These are phyloP conservation scores for Penicillium crystallinum DNA, from an alignment of 495 filamentous ascomycete genomes.

Conservation along the genomic window DNA sequence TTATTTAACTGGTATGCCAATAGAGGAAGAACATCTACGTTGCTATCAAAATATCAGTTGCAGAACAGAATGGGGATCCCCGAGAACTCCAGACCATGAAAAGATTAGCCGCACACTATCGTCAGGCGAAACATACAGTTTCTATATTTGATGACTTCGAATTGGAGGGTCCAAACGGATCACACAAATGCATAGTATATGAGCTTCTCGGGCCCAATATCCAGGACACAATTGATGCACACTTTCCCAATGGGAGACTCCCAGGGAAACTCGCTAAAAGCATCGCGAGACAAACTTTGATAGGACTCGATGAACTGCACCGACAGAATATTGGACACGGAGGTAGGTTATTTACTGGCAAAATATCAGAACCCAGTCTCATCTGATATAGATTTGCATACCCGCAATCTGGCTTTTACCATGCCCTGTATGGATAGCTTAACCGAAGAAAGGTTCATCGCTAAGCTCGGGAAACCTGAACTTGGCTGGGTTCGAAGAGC, in stretches of 20 bases:
- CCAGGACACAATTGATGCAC: slow-evolving; percentile 21
- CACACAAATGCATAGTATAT: slow-evolving; percentile 42
- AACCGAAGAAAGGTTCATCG: slow-evolving; percentile 25
- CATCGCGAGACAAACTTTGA: slow-evolving; percentile 39
- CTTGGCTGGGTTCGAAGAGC: slow-evolving; percentile 24
- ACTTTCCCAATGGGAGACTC: slow-evolving; percentile 30
- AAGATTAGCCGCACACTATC: slow-evolving; percentile 16
- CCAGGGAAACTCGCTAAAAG: slow-evolving; percentile 37
- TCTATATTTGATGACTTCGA: slow-evolving; percentile 37
- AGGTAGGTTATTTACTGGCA: slow-evolving; percentile 24
- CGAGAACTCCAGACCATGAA: slow-evolving; percentile 26
- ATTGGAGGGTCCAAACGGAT: slow-evolving; percentile 40
- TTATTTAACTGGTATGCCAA: too few species aligned
- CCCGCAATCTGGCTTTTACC: slow-evolving; percentile 44
- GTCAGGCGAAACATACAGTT: slow-evolving; percentile 21
- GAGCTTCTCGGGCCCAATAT: slow-evolving; percentile 41
- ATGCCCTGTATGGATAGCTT: slow-evolving; percentile 18
- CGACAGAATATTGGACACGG: slow-evolving; percentile 38
- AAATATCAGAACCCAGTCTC: slow-evolving; percentile 10
- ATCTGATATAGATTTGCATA: slow-evolving; percentile 36
- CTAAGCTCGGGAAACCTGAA: slow-evolving; percentile 35
- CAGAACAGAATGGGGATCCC: slow-evolving; percentile 14
- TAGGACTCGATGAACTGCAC: slow-evolving; percentile 39
- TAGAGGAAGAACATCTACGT: slow-evolving; percentile 22
- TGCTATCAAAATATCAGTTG: slow-evolving; percentile 27